Evolutionary conservation across 805 yeast species (phyloP), one percentile per base, ranked within the genome.

Genomic region (Schizosaccharomyces japonicus): DNA sequence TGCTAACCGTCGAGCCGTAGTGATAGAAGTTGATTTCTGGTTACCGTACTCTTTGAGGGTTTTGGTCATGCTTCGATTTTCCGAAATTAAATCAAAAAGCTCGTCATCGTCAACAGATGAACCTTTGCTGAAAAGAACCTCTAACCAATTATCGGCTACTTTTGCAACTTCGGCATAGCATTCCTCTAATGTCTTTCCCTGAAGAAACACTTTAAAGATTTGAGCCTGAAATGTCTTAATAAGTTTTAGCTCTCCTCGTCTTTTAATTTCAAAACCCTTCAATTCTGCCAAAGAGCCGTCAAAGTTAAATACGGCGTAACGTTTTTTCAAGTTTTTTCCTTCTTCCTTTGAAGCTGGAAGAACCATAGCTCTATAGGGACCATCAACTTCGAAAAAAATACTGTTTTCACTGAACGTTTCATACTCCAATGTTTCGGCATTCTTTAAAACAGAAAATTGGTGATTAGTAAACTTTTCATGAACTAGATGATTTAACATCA

Each of bases 341-440:
- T 92, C 96, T 59, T 90, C 98, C 53, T 83, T 82, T 0, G 96
- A 87, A 0, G 96, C 84, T 3, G 99, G 99, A 47, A 90, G 68
- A 49, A 90, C 73, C 98, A 90, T 90, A 0, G 98, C 98, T 56
- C 76, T 80, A 59, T 90, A 90, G 1, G 99, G 99, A 8, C 99
- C 99, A 65, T 90, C 99, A 17, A 92, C 95, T 60, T 90, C 99
- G 55, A 90, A 90, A 64, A 87, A 87, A 62, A 90, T 90, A 13
- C 95, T 80, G 61, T 90, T 90, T 57, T 90, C 98, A 19, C 87
- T 76, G 45, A 71, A 71, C 0, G 84, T 78, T 49, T 77, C 75
- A 62, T 87, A 90, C 54, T 71, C 73, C 57, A 74, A 70, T 17
- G 66, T 69, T 1, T 67, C 69, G 0, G 81, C 76, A 57, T 87